Base-by-base conservation (phyloP, 2,329 filamentous ascomycete species). In the Calonectria leucothoes region DNA sequence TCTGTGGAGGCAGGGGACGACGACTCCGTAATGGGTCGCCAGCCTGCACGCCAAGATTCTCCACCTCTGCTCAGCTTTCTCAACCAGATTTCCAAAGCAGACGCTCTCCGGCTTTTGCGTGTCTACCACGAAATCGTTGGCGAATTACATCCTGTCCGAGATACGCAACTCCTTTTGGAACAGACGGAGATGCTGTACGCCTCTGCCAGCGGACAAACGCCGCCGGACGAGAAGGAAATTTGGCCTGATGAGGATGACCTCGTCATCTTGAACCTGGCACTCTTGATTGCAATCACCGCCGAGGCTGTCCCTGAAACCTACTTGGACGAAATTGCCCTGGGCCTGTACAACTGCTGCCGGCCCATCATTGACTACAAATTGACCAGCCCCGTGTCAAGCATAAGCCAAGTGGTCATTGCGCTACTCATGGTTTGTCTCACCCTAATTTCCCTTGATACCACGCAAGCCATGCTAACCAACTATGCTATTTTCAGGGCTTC, bases 101-200 rank as follows among this genome's bases (percentile, higher is more conserved):
- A 66, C 23, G 48, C 64, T 6, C 39, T 29, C 10, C 48, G 64
- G 2, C 64, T 66, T 10, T 51, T 66, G n/a, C 33, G 25, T 6
- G 64, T 66, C 15, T 67, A 67, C 25, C 48, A 67, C 2, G 65
- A 67, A 37, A 51, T 49, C n/a, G 35, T 67, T 17, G 65, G 65
- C 8, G 48, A 31, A 12, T 27, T 67, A 6, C 65, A 67, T 29
- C 65, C 65, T 2, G 55, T 67, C n/a, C 33, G 23, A 35, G 65
- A 67, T 25, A 31, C 39, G 2, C n/a, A 33, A 17, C n/a, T 17
- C 3, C 64, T 66, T 6, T 11, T 66, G 23, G 64, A 52, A 8
- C 64, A 66, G 51, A 29, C 31, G 4, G 45, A 66, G 39, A n/a
- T 64, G 23, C 25, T 64, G 17, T 64, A 42, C 17, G 27, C 25